Base-by-base conservation (phyloP, 1,284 basidiomycete genomes). In the Agaricales sp. region DNA sequence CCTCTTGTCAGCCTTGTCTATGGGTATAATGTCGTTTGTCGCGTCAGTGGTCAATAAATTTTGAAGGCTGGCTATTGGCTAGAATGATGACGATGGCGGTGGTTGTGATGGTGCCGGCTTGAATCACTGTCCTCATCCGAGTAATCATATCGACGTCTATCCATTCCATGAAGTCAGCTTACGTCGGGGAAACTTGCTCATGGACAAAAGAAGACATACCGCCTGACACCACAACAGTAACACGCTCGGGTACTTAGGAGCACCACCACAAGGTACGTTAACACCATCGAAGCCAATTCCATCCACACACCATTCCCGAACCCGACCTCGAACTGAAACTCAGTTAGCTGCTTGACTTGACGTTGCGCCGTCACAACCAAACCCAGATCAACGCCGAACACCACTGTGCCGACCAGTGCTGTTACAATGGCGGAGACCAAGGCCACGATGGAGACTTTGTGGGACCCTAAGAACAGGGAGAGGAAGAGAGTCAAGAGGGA, bases 261-360 rank as follows among this genome's bases (percentile, higher is more conserved):
- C 21, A 84, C 61, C 26, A 86, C 73, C 0, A 75, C 74, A 2
- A 74, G 41, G 80, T 83, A 87, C 1, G 76, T 72, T 53, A 77
- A 59, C 12, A 75, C 53, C 48, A 77, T 62, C 3, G 74, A 78
- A 4, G 61, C 69, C 18, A 85, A 56, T 21, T 78, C 71, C 77
- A 87, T 77, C 84, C 84, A 87, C 3, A 82, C 73, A 6, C 63
- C 84, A 52, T 80, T 78, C n/a, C 85, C 85, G 62, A 75, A 82
- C 2, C 61, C 53, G 2, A 82, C 70, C 0, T 56, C 61, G 18
- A 87, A 70, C 44, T 64, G 54, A 20, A 71, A 69, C 3, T 66
- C 59, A 8, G 70, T 61, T 4, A 78, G 46, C 6, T 63, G 57
- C 19, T 64, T 51, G 18, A 84, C 60, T 49, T 73, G 65, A 46